A percentile compares a stretch with the other conserved stretches of the same genome.
These are phyloP conservation scores for Yamadazyma endophytica DNA, from an alignment of 805 yeast species.

Conservation along the genomic window DNA sequence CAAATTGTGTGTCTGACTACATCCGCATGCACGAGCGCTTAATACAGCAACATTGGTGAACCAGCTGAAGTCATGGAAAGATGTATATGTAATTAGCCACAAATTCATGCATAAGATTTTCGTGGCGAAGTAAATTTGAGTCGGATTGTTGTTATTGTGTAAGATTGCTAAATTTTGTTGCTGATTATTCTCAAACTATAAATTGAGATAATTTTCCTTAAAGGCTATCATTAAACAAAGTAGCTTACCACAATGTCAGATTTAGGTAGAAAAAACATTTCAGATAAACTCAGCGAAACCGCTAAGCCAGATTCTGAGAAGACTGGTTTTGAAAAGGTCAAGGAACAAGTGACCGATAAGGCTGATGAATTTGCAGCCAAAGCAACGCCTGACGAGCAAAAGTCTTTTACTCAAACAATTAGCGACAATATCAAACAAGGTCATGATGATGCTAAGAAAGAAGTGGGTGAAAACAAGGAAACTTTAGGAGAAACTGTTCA, in stretches of 20 bases:
- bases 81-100: too few relatives aligned
- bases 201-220: constrained; percentile 2
- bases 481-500: constrained; percentile 40
- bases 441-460: constrained; percentile 46
- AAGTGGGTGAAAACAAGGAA: constrained; percentile 18
- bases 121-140: too few relatives aligned
- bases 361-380: constrained; percentile 60
- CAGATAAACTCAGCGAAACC: constrained; percentile 64
- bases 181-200: too few relatives aligned
- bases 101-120: too few relatives aligned
- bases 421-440: constrained; percentile 59
- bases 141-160: too few relatives aligned
- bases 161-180: too few relatives aligned
- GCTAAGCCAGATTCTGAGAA: constrained; percentile 71
- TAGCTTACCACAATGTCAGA: constrained; percentile 28
- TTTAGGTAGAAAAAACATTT: constrained; percentile 71
- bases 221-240: background rate
- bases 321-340: constrained; percentile 57
- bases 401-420: constrained; percentile 66
- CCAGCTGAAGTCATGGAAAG: too few relatives aligned
- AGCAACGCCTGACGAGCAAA: constrained; percentile 60
- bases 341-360: constrained; percentile 65
- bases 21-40: too few relatives aligned
- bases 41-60: too few relatives aligned
- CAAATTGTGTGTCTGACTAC: too few relatives aligned